Percentiles rank a stretch among this genome's conserved stretches.
Conservation (phyloP, 768 basidiomycete species). For the Cystobasidium ongulense region DNA sequence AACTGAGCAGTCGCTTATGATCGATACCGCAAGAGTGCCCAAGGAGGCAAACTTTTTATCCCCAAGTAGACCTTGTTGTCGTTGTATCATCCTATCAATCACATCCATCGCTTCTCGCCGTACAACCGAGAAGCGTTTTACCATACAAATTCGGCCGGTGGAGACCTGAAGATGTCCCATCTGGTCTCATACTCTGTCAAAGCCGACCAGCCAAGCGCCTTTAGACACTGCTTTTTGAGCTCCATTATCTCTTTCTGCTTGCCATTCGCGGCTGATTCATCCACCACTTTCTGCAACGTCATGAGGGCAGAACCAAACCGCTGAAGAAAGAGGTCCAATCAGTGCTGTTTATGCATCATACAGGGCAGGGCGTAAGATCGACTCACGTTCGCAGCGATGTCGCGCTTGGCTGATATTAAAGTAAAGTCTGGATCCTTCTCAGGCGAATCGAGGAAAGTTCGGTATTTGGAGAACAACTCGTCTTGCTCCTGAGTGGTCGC, state of each 20-base stretch:
- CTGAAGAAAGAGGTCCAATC: background rate
- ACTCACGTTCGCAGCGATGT: slow-evolving; percentile 2
- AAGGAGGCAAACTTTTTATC: no score
- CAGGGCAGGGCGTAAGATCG: no score
- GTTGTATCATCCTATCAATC: background rate
- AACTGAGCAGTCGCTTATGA: background rate
- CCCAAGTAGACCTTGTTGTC: background rate
- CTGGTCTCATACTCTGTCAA: slow-evolving; percentile 9
- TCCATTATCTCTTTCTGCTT: slow-evolving; percentile 13
- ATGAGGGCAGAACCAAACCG: slow-evolving; percentile 4
- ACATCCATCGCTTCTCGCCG: no score
- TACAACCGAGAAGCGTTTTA: background rate
- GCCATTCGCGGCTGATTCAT: background rate
- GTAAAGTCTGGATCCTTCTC: slow-evolving; percentile 12
- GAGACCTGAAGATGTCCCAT: background rate
- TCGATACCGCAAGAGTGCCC: no score
- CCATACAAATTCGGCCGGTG: background rate
- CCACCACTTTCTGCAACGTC: background rate
- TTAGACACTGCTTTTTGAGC: slow-evolving; percentile 14
- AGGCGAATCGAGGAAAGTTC: slow-evolving; percentile 12
- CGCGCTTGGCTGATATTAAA: slow-evolving; percentile 5
- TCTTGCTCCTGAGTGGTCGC: background rate
- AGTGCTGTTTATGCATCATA: background rate
- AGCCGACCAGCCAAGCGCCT: background rate
- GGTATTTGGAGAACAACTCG: slow-evolving; percentile 7